Percentiles rank a stretch among this genome's conserved stretches.
These are phyloP conservation scores for Solanum hybrid DNA, from an alignment of 305 asterid genomes.

Conservation along the genomic window DNA sequence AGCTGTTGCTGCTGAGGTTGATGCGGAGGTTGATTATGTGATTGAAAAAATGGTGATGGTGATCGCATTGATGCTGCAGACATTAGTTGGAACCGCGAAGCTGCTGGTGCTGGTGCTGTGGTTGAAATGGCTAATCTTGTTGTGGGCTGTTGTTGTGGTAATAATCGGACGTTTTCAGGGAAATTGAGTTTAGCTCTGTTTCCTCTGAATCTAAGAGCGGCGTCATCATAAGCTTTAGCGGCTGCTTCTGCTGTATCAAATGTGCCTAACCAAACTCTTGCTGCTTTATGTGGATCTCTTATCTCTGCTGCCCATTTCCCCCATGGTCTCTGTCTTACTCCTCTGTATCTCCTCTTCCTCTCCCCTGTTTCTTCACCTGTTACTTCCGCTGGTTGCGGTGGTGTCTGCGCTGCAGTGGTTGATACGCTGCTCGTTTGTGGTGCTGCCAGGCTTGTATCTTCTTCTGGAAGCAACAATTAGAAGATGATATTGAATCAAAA, in stretches of 20 bases:
- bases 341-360: constrained; percentile 63
- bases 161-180: constrained; percentile 57
- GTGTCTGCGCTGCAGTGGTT: constrained; percentile 4
- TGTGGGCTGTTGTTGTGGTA: constrained; percentile 20
- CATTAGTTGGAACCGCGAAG: background rate
- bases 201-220: constrained; percentile 86
- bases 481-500: background rate
- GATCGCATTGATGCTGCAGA: background rate
- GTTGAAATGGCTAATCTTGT: background rate
- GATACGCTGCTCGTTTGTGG: constrained; percentile 10
- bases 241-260: constrained; percentile 95
- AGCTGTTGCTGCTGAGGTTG: background rate
- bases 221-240: constrained; percentile 92
- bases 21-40: background rate
- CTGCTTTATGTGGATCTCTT: constrained; percentile 92
- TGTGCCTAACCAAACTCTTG: constrained; percentile 94
- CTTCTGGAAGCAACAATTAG: constrained; percentile 20
- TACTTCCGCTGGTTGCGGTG: constrained; percentile 16
- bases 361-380: constrained; percentile 41
- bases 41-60: constrained; percentile 18
- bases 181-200: constrained; percentile 89
- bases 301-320: constrained; percentile 99
- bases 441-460: constrained; percentile 12
- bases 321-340: constrained; percentile 96
- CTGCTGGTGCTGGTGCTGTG: background rate